These are phyloP conservation scores for Gloeostereum incarnatum DNA, from an alignment of 768 basidiomycete species.

Conservation along the genomic window DNA sequence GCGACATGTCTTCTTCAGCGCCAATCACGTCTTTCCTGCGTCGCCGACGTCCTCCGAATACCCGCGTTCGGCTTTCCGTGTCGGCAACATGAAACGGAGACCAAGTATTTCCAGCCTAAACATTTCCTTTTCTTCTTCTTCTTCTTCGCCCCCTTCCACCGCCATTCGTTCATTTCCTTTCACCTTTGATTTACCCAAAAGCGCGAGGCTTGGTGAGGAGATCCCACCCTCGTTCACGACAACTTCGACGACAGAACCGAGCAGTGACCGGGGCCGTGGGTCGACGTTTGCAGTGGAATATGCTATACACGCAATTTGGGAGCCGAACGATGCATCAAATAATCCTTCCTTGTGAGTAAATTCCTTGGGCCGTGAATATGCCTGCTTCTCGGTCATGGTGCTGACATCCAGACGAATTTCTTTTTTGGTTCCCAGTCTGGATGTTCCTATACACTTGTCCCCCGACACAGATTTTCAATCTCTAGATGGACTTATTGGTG, in stretches of 20 bases:
- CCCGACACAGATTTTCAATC: conserved; percentile 54
- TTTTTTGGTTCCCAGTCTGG: conserved; percentile 45
- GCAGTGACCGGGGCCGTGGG: too few relatives aligned
- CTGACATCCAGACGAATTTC: conserved; percentile 4
- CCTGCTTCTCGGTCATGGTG: conserved; percentile 6
- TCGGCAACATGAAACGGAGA: conserved; percentile 33
- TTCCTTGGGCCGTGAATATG: conserved; percentile 3
- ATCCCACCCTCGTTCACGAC: conserved; percentile 51
- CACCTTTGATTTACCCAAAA: conserved; percentile 45
- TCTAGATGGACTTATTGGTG: conserved; percentile 27
- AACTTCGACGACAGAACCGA: conserved; percentile 1
- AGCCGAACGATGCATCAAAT: conserved; percentile 34
- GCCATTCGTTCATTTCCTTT: conserved; percentile 38
- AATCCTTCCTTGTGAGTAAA: conserved; percentile 37
- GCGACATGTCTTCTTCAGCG: conserved; percentile 39
- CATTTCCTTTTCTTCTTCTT: conserved; percentile 19
- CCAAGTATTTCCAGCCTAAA: conserved; percentile 32
- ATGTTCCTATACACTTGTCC: conserved; percentile 55
- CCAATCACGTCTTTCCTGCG: conserved; percentile 14
- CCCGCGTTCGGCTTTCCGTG: conserved; percentile 30
- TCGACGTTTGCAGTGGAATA: conserved; percentile 34
- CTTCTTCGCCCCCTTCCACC: conserved; percentile 4
- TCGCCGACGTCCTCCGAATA: conserved; percentile 12
- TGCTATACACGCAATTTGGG: conserved; percentile 48
- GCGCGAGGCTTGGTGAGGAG: conserved; percentile 41